Percentiles rank a stretch among this genome's conserved stretches.
These are phyloP conservation scores for Barnettozyma pratensis DNA, from an alignment of 805 yeast genomes.

Conservation along the genomic window DNA sequence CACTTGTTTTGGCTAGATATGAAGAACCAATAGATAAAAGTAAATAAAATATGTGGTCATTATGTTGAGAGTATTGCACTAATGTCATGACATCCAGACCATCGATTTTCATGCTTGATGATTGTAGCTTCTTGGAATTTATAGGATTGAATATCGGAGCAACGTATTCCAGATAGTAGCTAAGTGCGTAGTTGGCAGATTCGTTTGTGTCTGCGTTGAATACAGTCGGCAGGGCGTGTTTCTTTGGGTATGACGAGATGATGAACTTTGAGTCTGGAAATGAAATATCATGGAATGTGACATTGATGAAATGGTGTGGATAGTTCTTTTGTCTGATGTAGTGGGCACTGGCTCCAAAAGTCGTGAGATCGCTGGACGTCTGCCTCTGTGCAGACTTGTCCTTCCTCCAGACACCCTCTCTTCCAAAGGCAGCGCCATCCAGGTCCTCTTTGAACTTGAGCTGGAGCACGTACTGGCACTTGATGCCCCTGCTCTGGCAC, in stretches of 20 bases:
- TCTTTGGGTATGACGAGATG: too few relatives aligned
- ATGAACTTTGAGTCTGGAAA: neutral
- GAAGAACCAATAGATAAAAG: conserved; percentile 8
- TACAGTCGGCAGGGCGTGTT: neutral
- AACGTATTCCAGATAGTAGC: conserved; percentile 6
- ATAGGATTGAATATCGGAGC: conserved; percentile 10
- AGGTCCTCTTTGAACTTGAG: conserved; percentile 10
- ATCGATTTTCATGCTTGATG: neutral
- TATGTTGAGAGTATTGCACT: conserved; percentile 3
- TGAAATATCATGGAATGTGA: neutral
- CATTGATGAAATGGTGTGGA: conserved; percentile 4
- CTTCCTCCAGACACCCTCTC: conserved; percentile 11
- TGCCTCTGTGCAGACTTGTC: neutral
- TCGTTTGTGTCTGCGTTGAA: neutral
- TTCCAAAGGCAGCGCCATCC: conserved; percentile 9
- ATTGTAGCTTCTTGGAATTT: neutral
- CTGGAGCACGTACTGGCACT: conserved; percentile 3
- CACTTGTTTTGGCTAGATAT: conserved; percentile 1
- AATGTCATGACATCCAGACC: conserved; percentile 3
- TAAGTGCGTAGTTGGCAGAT: conserved; percentile 2
- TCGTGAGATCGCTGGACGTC: conserved; percentile 2
- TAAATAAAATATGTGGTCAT: conserved; percentile 2
- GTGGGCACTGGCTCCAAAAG: neutral
- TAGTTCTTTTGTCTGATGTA: neutral
- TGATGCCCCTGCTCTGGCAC: neutral